Evolutionary conservation across 2,329 filamentous ascomycete species (phyloP).

Genomic region (Simplicillium sp.): DNA sequence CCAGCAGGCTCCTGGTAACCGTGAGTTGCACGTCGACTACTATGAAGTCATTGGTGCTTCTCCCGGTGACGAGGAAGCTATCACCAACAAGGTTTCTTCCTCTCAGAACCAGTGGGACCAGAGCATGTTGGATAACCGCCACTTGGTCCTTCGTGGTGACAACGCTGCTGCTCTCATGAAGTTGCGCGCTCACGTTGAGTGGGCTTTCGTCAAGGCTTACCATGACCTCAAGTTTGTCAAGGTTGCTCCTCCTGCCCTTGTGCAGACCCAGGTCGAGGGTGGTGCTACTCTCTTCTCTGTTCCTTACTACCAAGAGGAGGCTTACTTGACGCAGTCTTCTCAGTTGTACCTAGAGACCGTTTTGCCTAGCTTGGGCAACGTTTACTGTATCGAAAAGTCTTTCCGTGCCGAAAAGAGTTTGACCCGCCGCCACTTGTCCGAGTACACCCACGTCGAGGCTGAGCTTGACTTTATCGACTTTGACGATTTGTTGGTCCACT

Average conservation of each 20-base stretch:
- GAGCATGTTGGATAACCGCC: conserved; percentile 68
- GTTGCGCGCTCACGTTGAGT: conserved; percentile 71
- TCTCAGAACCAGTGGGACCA: conserved; percentile 41
- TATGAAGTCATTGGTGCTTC: conserved; percentile 72
- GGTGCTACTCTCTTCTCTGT: conserved; percentile 86
- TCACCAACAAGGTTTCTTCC: conserved; percentile 63
- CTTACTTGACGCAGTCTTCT: conserved; percentile 92
- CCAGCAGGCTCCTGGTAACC: conserved; percentile 69
- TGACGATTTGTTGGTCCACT: conserved; percentile 73
- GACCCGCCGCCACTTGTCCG: conserved; percentile 85
- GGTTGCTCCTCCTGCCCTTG: conserved; percentile 81
- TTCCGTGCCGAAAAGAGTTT: conserved; percentile 97
- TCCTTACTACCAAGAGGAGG: conserved; percentile 79
- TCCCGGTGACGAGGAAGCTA: conserved; percentile 79
- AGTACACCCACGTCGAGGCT: conserved; percentile 95
- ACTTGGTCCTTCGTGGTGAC: conserved; percentile 79
- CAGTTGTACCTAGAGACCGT: conserved; percentile 97
- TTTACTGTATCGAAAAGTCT: conserved; percentile 97
- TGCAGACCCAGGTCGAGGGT: conserved; percentile 92
- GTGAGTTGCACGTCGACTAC: conserved; percentile 86
- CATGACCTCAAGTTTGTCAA: conserved; percentile 70
- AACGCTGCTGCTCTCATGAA: conserved; percentile 78
- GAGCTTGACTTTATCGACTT: conserved; percentile 96
- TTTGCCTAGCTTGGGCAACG: conserved; percentile 81
- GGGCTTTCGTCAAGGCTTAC: conserved; percentile 72